These are phyloP conservation scores for Coccomyxa sp. DNA, from an alignment of 139 green algal species.

Conservation along the genomic window DNA sequence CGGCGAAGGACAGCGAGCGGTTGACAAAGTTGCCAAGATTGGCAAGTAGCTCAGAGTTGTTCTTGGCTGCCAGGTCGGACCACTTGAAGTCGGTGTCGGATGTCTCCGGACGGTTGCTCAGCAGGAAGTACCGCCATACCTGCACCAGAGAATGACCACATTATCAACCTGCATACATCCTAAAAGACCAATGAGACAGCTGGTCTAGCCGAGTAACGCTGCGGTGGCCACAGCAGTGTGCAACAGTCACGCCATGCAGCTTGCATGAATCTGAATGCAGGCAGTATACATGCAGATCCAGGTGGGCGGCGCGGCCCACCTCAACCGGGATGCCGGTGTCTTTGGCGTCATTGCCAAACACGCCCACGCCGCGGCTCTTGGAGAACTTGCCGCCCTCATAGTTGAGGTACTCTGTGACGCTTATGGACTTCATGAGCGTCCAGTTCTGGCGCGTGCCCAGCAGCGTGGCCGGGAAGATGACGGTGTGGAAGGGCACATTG, in stretches of 20 bases:
- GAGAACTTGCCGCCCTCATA: slow-evolving; percentile 97
- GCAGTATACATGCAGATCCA: neutral
- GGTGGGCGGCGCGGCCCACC: slow-evolving; percentile 10
- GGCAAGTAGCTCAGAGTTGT: slow-evolving; percentile 91
- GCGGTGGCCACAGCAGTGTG: neutral
- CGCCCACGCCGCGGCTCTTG: slow-evolving; percentile 87
- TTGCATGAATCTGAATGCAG: neutral
- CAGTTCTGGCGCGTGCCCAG: slow-evolving; percentile 73
- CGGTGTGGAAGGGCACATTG: slow-evolving; percentile 98
- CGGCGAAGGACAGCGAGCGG: slow-evolving; percentile 42
- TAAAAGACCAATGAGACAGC: too few species aligned
- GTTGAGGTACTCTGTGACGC: slow-evolving; percentile 97
- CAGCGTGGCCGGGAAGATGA: slow-evolving; percentile 94
- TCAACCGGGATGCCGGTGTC: slow-evolving; percentile 75
- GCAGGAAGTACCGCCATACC: slow-evolving; percentile 97
- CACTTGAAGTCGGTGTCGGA: slow-evolving; percentile 83
- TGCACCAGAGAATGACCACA: slow-evolving; percentile 30
- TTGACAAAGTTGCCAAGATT: slow-evolving; percentile 93
- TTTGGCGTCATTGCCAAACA: slow-evolving; percentile 94
- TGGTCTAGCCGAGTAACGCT: too few species aligned
- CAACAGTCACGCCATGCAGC: neutral
- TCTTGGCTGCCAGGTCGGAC: slow-evolving; percentile 76
- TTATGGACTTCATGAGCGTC: slow-evolving; percentile 96
- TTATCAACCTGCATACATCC: neutral
- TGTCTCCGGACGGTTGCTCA: slow-evolving; percentile 77